Evolutionary conservation across 108 stramenopile genomes (phyloP).

Genomic region (Heterococcus sp.): DNA sequence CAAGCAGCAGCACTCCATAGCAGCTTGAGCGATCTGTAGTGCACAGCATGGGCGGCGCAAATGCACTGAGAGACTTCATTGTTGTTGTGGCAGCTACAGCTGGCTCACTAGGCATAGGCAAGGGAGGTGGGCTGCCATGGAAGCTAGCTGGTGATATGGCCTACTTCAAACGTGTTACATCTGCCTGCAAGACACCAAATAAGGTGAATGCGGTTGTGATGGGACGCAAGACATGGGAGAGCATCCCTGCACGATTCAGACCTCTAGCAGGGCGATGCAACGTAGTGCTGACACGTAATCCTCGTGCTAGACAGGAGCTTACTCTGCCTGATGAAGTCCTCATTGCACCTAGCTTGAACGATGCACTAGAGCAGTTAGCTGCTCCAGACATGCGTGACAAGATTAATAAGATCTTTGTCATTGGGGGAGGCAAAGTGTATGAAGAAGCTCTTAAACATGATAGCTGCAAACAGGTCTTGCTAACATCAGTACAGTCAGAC

Average conservation of each 20-base stretch:
- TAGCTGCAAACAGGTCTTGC: slow-evolving; percentile 27
- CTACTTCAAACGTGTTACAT: slow-evolving; percentile 58
- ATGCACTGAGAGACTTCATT: slow-evolving; percentile 9
- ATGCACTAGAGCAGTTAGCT: slow-evolving; percentile 68
- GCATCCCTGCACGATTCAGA: slow-evolving; percentile 86
- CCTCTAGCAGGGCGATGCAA: slow-evolving; percentile 83
- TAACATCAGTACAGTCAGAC: slow-evolving; percentile 42
- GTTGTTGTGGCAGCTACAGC: slow-evolving; percentile 56
- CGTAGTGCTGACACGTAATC: slow-evolving; percentile 78
- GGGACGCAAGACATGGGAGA: slow-evolving; percentile 99
- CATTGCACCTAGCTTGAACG: slow-evolving; percentile 68
- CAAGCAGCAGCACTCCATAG: no score
- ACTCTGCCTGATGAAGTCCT: slow-evolving; percentile 63
- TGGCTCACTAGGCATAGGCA: slow-evolving; percentile 53
- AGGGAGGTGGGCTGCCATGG: slow-evolving; percentile 57
- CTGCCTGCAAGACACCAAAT: neutral
- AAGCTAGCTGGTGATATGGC: slow-evolving; percentile 52
- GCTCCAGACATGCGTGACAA: slow-evolving; percentile 10
- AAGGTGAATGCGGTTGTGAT: slow-evolving; percentile 74
- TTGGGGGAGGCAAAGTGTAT: slow-evolving; percentile 89
- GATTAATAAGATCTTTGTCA: slow-evolving; percentile 78
- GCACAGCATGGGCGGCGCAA: neutral
- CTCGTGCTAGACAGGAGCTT: slow-evolving; percentile 24
- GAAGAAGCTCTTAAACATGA: slow-evolving; percentile 64
- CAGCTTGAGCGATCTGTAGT: no score